A percentile compares a stretch with the other conserved stretches of the same genome.
These are phyloP conservation scores for Paramecium biaurelia DNA, from an alignment of 73 alveolate genomes.

Conservation along the genomic window DNA sequence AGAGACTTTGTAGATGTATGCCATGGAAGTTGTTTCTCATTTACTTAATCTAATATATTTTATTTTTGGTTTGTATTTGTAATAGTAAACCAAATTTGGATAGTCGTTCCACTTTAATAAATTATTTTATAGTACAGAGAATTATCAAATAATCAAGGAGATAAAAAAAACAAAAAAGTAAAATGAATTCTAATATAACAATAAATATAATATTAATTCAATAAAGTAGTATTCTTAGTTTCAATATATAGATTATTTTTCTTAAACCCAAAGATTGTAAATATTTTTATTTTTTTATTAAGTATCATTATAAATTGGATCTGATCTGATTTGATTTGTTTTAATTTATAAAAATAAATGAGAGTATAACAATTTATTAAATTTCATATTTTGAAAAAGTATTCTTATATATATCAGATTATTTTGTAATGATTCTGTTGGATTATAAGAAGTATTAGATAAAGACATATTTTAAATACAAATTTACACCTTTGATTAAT, in stretches of 20 bases:
- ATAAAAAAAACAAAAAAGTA: not conserved
- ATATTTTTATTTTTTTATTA: too few species aligned
- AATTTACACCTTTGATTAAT: not conserved
- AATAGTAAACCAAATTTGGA: slow-evolving; percentile 57
- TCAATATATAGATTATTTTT: too few species aligned
- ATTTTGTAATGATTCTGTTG: not conserved
- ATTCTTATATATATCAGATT: not conserved
- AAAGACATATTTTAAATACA: not conserved
- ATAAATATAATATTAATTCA: not conserved
- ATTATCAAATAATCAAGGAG: not conserved
- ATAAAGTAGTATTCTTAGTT: too few species aligned
- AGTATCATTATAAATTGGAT: too few species aligned
- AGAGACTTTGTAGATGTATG: slow-evolving; percentile 42
- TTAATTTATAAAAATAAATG: too few species aligned
- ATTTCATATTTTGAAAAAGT: too few species aligned
- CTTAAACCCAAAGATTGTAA: too few species aligned
- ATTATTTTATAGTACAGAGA: not conserved
- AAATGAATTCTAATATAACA: not conserved
- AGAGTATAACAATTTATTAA: not conserved
- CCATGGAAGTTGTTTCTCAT: slow-evolving; percentile 44
- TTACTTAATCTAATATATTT: slow-evolving; percentile 30
- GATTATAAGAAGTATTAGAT: not conserved
- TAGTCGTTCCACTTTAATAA: slow-evolving; percentile 40
- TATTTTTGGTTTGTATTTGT: slow-evolving; percentile 61
- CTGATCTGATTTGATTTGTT: too few species aligned